These are phyloP conservation scores for Fusarium sp. DNA, from an alignment of 2,329 filamentous ascomycete species.

Conservation along the genomic window DNA sequence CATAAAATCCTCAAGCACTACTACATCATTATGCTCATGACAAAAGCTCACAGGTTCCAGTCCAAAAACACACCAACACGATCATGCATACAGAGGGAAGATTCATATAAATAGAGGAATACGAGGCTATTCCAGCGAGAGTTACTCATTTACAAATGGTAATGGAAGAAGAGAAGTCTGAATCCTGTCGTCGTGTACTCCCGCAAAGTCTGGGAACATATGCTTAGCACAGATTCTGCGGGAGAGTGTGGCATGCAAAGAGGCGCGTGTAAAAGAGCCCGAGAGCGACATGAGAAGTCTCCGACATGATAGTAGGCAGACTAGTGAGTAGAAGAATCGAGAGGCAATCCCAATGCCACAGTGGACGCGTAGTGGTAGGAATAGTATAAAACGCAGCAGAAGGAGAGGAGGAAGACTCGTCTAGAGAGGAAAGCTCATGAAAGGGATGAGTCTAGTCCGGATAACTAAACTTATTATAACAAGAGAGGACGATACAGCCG, in stretches of 20 bases:
- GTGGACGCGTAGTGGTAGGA: background rate
- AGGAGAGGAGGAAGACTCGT: background rate
- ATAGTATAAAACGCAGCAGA: background rate
- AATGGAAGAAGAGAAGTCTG: background rate
- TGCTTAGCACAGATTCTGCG: too few relatives aligned
- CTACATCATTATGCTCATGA: too few relatives aligned
- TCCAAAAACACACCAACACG: background rate
- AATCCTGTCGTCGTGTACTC: background rate
- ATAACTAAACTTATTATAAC: rapidly evolving
- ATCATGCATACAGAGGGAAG: rapidly evolving
- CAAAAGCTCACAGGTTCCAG: background rate
- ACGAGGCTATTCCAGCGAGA: background rate
- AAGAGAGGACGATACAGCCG: rapidly evolving
- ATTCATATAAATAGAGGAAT: rapidly evolving
- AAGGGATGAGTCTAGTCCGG: rapidly evolving
- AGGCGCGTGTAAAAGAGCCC: rapidly evolving
- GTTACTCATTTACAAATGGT: rapidly evolving
- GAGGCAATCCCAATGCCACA: background rate
- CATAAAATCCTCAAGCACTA: background rate
- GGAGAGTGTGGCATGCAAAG: too few relatives aligned
- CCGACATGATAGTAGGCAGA: background rate
- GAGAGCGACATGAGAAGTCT: too few relatives aligned
- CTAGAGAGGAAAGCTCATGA: background rate
- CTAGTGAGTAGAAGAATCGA: background rate
- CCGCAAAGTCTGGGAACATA: too few relatives aligned